Base-by-base conservation (phyloP, 192 early-diverging fungal genomes). In the Coemansia guatemalensis region DNA sequence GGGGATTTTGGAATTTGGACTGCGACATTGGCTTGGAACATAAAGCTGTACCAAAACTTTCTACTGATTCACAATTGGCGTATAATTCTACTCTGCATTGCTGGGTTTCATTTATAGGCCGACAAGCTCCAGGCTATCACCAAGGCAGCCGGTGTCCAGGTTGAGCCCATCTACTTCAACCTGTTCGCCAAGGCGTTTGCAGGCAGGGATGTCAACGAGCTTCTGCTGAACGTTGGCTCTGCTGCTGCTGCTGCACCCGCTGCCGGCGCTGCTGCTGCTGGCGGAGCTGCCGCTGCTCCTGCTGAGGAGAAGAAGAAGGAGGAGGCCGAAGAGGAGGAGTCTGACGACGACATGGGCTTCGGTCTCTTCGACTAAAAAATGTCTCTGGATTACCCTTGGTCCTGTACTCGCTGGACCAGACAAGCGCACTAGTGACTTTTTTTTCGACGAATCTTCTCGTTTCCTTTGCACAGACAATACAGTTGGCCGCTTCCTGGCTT, bases 151-250 rank as follows among this genome's bases (percentile, higher is more conserved):
- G 93, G 93, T 80, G 62, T 74, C 39, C 85, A 89, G 51, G 88
- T 96, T 69, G 95, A 98, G 84, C 80, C 92, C 65, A 91, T 97
- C 89, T 98, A 93, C 93, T 90, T 91, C 76, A 85, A 76, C 80
- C 85, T 98, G 71, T 98, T 96, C 86, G 93, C 96, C 85, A 99
- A 99, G 91, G 96, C 96, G 60, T 90, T 99, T 71, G 93, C 85
- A 65, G 93, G 94, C 68, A 90, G 92, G 86, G 89, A 96, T 83
- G 75, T 99, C 61, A 85, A 77, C 73, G 87, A 89, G 74, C 87
- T 96, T 82, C 85, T 97, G 68, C 85, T 90, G 81, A 95, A 93
- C 87, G 88, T 95, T 67, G 95, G 95, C 57, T 73, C 67, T 65
- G 86, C 68, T 67, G 87, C 71, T 61, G 83, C 83, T 60, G 76